These are phyloP conservation scores for Dacryopinax primogenitus DNA, from an alignment of 768 basidiomycete genomes.

Conservation along the genomic window DNA sequence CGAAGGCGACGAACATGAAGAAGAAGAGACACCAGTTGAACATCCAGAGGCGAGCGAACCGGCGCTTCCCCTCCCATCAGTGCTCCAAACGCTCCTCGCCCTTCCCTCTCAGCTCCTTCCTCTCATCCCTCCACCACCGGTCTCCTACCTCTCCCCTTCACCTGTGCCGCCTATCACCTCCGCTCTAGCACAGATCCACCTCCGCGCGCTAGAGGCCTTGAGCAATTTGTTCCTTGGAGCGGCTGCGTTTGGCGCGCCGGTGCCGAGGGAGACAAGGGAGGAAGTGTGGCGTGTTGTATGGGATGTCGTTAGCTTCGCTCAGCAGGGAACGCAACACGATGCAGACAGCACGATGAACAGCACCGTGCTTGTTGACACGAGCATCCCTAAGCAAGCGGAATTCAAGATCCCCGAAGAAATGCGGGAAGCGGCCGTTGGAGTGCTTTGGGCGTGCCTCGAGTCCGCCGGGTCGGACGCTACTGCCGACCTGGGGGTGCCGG, in stretches of 20 bases:
- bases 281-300: constrained; percentile 49
- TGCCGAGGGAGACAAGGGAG: constrained; percentile 45
- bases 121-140: constrained; percentile 57
- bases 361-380: constrained; percentile 20
- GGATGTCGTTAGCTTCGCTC: constrained; percentile 44
- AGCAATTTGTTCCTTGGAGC: constrained; percentile 79
- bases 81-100: constrained; percentile 34
- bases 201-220: constrained; percentile 75
- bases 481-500: constrained; percentile 34
- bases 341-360: constrained; percentile 30
- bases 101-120: constrained; percentile 56
- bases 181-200: constrained; percentile 67
- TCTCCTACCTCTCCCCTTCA: constrained; percentile 65
- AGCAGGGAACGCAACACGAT: constrained; percentile 41
- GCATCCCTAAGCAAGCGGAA: constrained; percentile 21
- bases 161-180: constrained; percentile 82
- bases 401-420: constrained; percentile 38
- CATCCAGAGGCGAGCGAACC: constrained; percentile 9
- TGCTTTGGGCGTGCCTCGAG: constrained; percentile 70
- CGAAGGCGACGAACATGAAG: constrained; percentile 24
- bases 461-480: constrained; percentile 46
- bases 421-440: constrained; percentile 69
- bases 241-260: constrained; percentile 29
- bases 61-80: constrained; percentile 6
- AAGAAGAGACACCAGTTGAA: constrained; percentile 30